These are phyloP conservation scores for Epipyxis sp. DNA, from an alignment of 108 stramenopile genomes.

Conservation along the genomic window DNA sequence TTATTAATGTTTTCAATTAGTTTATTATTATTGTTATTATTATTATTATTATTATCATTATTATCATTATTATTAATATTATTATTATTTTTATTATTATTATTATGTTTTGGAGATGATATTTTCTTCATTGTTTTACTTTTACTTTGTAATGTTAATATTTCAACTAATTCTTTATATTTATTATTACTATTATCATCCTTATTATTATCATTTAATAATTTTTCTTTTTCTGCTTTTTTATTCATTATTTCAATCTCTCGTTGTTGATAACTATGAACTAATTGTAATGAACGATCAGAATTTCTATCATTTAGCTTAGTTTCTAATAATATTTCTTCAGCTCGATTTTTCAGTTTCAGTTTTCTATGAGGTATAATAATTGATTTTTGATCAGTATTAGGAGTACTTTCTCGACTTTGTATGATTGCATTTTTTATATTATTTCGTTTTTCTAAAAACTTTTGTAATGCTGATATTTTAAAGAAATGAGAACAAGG, in stretches of 20 bases:
- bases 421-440: background rate
- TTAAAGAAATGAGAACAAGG: slow-evolving; percentile 30
- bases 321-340: slow-evolving; percentile 3
- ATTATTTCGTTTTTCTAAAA: background rate
- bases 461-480: background rate
- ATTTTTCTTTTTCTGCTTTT: background rate
- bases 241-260: background rate
- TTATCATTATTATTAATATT: no score
- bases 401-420: background rate
- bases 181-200: no score
- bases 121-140: no score
- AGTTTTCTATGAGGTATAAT: background rate
- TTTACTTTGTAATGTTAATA: no score
- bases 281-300: slow-evolving; percentile 1
- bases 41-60: no score
- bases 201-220: no score
- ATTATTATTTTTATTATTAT: no score
- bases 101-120: no score
- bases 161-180: no score
- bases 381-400: background rate
- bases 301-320: slow-evolving; percentile 8
- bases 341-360: background rate
- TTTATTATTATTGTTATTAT: no score
- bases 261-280: slow-evolving; percentile 4
- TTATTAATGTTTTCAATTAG: no score